Base-by-base conservation (phyloP, 768 basidiomycete genomes). In the Podaxis carcinomalis region DNA sequence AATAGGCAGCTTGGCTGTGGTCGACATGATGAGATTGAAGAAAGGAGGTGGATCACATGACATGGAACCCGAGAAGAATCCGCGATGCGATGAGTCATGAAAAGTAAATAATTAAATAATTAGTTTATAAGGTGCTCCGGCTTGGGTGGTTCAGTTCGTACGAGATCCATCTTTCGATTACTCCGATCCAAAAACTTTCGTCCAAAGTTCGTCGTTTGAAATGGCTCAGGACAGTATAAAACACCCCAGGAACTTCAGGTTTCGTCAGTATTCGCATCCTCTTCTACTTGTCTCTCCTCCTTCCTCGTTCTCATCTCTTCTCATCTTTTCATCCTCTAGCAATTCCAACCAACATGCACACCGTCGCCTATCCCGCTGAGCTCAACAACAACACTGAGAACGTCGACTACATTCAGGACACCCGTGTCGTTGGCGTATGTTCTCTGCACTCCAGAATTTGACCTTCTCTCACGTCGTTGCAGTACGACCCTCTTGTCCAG, bases 401-500 rank as follows among this genome's bases (percentile, higher is more conserved):
- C 64, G 80, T 90, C 64, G 80, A 85, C 66, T 91, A 89, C 78
- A 87, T 93, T 75, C 85, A 88, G 70, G 91, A 93, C 75, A 81
- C 87, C 53, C 85, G 91, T 55, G 90, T 93, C 74, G 79, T 89
- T 53, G 89, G 89, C 55, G 89, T 91, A 81, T 63, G 87, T 79
- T 47, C 59, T 50, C 49, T 50, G 39, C 39, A 51, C 39, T 19
- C 47, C 23, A 21, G 56, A 36, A 55, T 52, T 44, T 7, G 32
- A 21, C 56, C 16, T 42, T 10, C 14, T 53, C 50, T 40, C 56
- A 32, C 66, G 25, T 25, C 25, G 59, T 7, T 10, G 16, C 64
- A 95, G 92, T 96, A 98, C 72, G 95, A 98, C 67, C 95, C 96
- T n/a, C 84, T 98, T 46, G 87, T 97, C 62, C 93, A 95, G 68